Conservation (phyloP, 345 rosid species). For the Eucalyptus polybractea region DNA sequence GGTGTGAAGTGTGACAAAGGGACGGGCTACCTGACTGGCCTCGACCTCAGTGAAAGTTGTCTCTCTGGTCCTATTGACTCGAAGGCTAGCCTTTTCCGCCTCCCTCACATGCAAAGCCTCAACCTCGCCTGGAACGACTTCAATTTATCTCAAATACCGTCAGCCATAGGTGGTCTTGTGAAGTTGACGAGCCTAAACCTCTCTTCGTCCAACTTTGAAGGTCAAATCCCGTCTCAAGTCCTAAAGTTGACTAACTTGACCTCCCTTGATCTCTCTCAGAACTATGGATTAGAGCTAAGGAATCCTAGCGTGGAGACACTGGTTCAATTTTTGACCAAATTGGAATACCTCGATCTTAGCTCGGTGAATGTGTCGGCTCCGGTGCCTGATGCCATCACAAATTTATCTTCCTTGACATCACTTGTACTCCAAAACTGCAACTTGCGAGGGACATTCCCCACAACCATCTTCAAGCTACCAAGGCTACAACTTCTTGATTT, state of each 20-base stretch:
- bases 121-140: neutral
- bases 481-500: neutral
- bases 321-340: too few relatives aligned
- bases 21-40: neutral
- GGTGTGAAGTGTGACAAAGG: neutral
- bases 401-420: neutral
- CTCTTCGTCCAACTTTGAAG: neutral
- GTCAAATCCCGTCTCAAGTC: neutral
- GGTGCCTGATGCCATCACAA: neutral
- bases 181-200: neutral
- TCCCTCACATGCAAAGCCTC: neutral
- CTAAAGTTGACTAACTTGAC: neutral
- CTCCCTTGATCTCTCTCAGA: too few relatives aligned
- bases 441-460: neutral
- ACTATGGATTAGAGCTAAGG: too few relatives aligned
- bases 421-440: accelerated
- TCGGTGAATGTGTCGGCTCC: neutral
- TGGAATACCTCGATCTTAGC: too few relatives aligned
- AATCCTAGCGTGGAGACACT: too few relatives aligned
- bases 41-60: neutral
- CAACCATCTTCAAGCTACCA: neutral
- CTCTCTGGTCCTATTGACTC: neutral
- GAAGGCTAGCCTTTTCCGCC: neutral
- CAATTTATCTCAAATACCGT: neutral
- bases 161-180: neutral